A percentile compares a stretch with the other conserved stretches of the same genome.
These are phyloP conservation scores for Aspergillus diversus DNA, from an alignment of 495 filamentous ascomycete genomes.

Conservation along the genomic window DNA sequence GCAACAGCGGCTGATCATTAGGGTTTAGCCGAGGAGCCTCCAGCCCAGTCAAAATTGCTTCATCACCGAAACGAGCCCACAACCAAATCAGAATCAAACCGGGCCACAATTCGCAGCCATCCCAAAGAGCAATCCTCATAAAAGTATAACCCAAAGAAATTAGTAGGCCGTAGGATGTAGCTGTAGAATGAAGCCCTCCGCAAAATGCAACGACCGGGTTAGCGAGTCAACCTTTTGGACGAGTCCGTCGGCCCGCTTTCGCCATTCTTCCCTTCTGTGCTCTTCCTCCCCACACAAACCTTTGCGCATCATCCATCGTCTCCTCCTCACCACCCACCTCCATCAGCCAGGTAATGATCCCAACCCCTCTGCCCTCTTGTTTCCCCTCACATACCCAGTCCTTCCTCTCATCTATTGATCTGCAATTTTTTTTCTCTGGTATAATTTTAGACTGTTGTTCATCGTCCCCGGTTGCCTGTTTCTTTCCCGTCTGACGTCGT, in stretches of 20 bases:
- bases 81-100: constrained; percentile 13
- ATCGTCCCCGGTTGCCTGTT: background rate
- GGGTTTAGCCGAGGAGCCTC: constrained; percentile 52
- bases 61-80: constrained; percentile 20
- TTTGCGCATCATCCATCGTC: constrained; percentile 36
- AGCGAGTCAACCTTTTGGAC: constrained; percentile 14
- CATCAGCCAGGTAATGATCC: constrained; percentile 14
- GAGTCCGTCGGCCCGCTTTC: constrained; percentile 21
- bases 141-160: background rate
- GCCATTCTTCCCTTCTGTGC: constrained; percentile 15
- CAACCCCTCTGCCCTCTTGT: background rate
- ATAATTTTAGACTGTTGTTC: background rate
- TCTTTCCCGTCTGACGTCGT: constrained; percentile 18
- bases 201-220: background rate
- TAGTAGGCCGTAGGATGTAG: constrained; percentile 3
- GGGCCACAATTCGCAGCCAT: background rate
- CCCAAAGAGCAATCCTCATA: background rate
- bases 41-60: constrained; percentile 12
- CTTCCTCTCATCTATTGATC: background rate
- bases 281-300: constrained; percentile 29
- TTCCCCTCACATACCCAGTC: background rate
- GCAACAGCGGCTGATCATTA: constrained; percentile 31
- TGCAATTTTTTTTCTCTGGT: background rate
- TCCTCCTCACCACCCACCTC: constrained; percentile 22
- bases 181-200: constrained; percentile 4